Evolutionary conservation across 75 land plant species (phyloP).

Genomic region (Chamaecyparis obtusa): DNA sequence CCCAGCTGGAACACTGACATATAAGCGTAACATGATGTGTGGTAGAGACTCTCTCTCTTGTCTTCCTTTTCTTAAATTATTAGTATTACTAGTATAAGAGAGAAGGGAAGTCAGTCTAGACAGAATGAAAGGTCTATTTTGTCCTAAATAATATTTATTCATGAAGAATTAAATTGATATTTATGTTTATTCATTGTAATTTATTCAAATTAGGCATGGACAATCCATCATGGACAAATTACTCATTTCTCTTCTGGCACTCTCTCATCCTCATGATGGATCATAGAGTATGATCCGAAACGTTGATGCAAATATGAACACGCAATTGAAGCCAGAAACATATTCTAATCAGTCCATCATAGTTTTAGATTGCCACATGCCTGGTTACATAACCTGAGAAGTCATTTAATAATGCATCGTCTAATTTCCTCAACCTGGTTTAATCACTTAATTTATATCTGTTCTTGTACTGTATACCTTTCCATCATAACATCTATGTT

Average conservation of each 20-base stretch:
- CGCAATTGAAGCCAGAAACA: no score
- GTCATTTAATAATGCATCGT: not conserved
- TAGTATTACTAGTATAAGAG: not conserved
- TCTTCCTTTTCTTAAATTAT: not conserved
- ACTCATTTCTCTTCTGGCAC: no score
- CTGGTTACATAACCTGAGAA: not conserved
- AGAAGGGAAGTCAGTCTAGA: not conserved
- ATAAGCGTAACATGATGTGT: slow-evolving; percentile 81
- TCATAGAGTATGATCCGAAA: no score
- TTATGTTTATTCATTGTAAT: not conserved
- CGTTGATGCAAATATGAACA: no score
- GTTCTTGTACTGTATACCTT: not conserved
- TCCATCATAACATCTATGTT: not conserved
- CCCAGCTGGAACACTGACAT: slow-evolving; percentile 79
- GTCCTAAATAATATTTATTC: not conserved
- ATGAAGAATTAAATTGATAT: not conserved
- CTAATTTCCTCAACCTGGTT: no score
- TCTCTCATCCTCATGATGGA: no score
- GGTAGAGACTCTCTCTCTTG: slow-evolving; percentile 40
- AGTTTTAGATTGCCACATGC: not conserved
- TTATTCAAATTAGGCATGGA: not conserved
- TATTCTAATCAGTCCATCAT: not conserved
- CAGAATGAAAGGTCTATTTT: not conserved
- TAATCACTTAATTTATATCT: not conserved
- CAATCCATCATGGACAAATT: not conserved